phyloP scores from a whole-genome alignment of 345 rosid species.

The Brassica nigra region DNA sequence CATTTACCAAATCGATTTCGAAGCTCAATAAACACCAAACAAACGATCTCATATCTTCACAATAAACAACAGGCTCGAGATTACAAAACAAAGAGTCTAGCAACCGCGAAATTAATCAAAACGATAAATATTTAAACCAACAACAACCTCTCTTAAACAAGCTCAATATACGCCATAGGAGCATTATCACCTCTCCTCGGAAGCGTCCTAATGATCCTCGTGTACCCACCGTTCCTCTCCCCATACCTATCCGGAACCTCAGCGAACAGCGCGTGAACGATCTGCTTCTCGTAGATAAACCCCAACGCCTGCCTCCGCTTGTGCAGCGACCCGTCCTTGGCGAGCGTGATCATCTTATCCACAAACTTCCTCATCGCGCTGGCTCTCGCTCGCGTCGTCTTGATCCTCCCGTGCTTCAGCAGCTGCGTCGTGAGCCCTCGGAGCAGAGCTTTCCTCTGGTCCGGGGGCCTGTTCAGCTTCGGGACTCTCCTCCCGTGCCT shows the following conservation, averaged over 20 bases:
- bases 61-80: slow-evolving; percentile 13
- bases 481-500: slow-evolving; percentile 85
- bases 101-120: neutral
- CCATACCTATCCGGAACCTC: slow-evolving; percentile 90
- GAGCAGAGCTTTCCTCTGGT: slow-evolving; percentile 78
- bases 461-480: slow-evolving; percentile 91
- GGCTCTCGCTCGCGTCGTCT: slow-evolving; percentile 86
- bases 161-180: slow-evolving; percentile 95
- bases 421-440: slow-evolving; percentile 95
- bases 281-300: slow-evolving; percentile 86
- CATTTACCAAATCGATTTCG: neutral
- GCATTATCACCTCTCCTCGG: slow-evolving; percentile 98
- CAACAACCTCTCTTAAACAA: slow-evolving; percentile 52
- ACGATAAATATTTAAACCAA: neutral
- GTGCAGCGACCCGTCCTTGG: slow-evolving; percentile 86
- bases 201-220: slow-evolving; percentile 86
- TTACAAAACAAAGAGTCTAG: slow-evolving; percentile 4
- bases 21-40: neutral
- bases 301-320: slow-evolving; percentile 91
- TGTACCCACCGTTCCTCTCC: slow-evolving; percentile 89
- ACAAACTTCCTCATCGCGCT: slow-evolving; percentile 86
- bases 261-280: slow-evolving; percentile 82
- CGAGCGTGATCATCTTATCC: slow-evolving; percentile 91
- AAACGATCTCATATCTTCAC: slow-evolving; percentile 30
- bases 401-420: slow-evolving; percentile 82